phyloP scores from a whole-genome alignment of 2,329 filamentous ascomycete genomes.

The Hymenotorrendiella dingleyae region DNA sequence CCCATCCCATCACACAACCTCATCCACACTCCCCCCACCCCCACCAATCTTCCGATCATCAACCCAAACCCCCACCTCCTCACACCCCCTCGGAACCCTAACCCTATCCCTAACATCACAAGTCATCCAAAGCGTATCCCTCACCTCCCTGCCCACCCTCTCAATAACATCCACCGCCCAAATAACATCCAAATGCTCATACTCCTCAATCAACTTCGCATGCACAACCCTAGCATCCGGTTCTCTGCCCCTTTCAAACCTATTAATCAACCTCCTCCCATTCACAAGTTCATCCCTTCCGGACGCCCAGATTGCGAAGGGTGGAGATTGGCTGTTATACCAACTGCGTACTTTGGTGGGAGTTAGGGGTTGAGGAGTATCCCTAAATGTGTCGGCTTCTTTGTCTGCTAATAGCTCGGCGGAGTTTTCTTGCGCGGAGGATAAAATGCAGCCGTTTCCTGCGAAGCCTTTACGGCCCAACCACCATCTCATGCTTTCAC shows the following conservation, averaged over 20 bases:
- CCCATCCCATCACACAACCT: neutral
- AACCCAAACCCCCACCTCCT: conserved; percentile 16
- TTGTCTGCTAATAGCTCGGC: conserved; percentile 46
- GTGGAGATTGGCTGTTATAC: conserved; percentile 75
- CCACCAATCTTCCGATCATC: neutral
- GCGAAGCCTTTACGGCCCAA: conserved; percentile 81
- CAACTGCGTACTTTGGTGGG: conserved; percentile 54
- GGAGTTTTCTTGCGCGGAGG: conserved; percentile 65
- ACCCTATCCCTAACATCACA: conserved; percentile 26
- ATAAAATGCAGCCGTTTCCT: conserved; percentile 78
- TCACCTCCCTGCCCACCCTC: conserved; percentile 74
- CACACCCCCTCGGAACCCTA: conserved; percentile 26
- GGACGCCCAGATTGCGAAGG: conserved; percentile 82
- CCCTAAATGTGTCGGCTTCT: neutral
- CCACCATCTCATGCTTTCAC: conserved; percentile 95
- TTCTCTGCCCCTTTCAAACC: conserved; percentile 72
- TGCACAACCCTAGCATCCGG: conserved; percentile 78
- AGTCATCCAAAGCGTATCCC: conserved; percentile 80
- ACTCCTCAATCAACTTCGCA: conserved; percentile 74
- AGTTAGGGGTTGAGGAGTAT: neutral
- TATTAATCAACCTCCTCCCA: conserved; percentile 63
- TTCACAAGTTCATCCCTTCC: conserved; percentile 82
- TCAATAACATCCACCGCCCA: conserved; percentile 89
- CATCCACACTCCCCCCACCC: neutral
- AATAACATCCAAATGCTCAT: conserved; percentile 90